These are phyloP conservation scores for Suillus subaureus DNA, from an alignment of 768 basidiomycete species.

Conservation along the genomic window DNA sequence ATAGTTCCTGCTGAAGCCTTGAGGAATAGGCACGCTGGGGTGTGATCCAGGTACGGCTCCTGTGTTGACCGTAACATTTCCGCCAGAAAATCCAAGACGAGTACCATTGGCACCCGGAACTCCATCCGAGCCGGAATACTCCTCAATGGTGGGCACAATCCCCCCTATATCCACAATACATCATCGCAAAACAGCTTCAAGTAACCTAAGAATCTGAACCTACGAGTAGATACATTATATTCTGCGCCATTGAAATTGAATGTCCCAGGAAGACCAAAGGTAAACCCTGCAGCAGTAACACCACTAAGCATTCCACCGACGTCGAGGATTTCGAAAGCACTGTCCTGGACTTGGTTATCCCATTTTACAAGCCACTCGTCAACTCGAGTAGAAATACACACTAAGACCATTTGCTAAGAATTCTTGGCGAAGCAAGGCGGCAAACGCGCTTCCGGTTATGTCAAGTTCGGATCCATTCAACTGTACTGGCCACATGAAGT, in stretches of 20 bases:
- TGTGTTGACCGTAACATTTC: constrained; percentile 6
- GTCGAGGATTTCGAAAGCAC: constrained; percentile 13
- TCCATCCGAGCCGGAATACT: constrained; percentile 3
- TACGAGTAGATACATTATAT: constrained; percentile 18
- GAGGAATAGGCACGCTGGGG: not conserved
- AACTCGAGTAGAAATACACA: not conserved
- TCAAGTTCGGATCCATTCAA: constrained; percentile 13
- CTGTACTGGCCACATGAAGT: not conserved
- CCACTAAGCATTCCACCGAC: constrained; percentile 13
- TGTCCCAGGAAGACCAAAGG: constrained; percentile 13
- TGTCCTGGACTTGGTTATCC: not conserved
- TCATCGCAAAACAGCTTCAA: not conserved
- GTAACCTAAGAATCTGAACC: not conserved
- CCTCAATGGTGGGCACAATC: constrained; percentile 4
- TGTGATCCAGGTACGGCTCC: not conserved
- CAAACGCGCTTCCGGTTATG: constrained; percentile 8
- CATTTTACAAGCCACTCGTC: not conserved
- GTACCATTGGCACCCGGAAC: not conserved
- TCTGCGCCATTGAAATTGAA: constrained; percentile 20
- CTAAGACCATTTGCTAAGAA: not conserved
- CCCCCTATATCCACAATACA: constrained; percentile 4
- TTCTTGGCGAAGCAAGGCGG: constrained; percentile 2
- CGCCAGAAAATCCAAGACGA: constrained; percentile 10
- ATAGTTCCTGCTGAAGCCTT: constrained; percentile 8
- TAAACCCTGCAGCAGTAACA: constrained; percentile 11